Evolutionary conservation across 305 asterid species (phyloP).

Genomic region (Fraxinus greggii): DNA sequence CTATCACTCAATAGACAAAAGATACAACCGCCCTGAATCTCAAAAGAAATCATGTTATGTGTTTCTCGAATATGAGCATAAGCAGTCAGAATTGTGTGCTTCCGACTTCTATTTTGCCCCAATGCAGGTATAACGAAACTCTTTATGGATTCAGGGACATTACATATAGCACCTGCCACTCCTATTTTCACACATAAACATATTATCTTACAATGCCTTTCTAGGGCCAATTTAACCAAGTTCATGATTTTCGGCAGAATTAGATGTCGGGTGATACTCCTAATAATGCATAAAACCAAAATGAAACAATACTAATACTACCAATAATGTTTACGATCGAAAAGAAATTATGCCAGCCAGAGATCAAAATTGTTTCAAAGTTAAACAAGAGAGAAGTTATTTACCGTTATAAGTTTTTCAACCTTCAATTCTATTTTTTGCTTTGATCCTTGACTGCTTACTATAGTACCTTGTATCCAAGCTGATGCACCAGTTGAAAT

Average conservation of each 20-base stretch:
- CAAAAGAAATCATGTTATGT: neutral
- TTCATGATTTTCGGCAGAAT: conserved; percentile 14
- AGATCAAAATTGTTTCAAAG: conserved; percentile 1
- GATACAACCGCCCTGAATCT: neutral
- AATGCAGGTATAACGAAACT: neutral
- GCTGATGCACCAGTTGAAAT: conserved; percentile 88
- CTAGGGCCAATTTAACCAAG: neutral
- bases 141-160: neutral
- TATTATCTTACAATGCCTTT: neutral
- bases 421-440: conserved; percentile 86
- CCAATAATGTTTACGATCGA: neutral
- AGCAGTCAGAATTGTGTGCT: neutral
- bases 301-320: neutral
- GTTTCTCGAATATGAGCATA: neutral
- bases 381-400: conserved; percentile 2
- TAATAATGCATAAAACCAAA: conserved; percentile 1
- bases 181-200: neutral
- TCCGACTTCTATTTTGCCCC: neutral
- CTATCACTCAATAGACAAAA: neutral
- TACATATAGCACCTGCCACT: neutral
- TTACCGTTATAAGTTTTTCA: conserved; percentile 79
- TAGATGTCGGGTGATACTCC: neutral
- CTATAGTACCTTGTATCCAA: conserved; percentile 71
- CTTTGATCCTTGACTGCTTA: conserved; percentile 90
- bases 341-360: conserved; percentile 3